Conservation (phyloP, 2,329 filamentous ascomycete genomes). For the Tolypocladium tropicale region DNA sequence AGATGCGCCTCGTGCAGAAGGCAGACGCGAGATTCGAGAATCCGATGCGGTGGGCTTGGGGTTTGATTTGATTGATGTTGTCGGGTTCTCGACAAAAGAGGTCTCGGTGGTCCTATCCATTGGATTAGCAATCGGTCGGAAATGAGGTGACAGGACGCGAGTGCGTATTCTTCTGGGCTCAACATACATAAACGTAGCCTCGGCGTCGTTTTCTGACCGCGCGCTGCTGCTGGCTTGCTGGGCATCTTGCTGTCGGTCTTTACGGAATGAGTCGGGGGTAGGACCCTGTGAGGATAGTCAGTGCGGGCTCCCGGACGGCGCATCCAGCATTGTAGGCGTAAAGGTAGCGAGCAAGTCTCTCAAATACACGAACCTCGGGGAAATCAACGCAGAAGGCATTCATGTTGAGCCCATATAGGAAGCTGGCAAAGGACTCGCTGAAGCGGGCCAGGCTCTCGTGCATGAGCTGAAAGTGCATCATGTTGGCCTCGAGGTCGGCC, state of each 20-base stretch:
- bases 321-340: no score
- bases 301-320: background rate
- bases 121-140: constrained; percentile 9
- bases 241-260: constrained; percentile 45
- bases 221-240: constrained; percentile 19
- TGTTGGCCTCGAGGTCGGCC: constrained; percentile 92
- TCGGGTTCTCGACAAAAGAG: constrained; percentile 79
- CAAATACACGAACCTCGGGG: constrained; percentile 50
- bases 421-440: constrained; percentile 90
- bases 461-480: constrained; percentile 95
- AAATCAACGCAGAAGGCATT: constrained; percentile 99
- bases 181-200: constrained; percentile 76
- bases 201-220: constrained; percentile 37
- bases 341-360: constrained; percentile 23
- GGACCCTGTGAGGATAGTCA: constrained; percentile 49
- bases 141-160: background rate
- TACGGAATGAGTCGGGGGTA: constrained; percentile 70
- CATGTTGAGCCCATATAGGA: constrained; percentile 96
- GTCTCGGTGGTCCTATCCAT: constrained; percentile 71
- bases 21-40: constrained; percentile 36
- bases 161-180: no score
- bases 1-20: constrained; percentile 31
- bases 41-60: constrained; percentile 34
- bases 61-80: constrained; percentile 39
- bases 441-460: constrained; percentile 90